phyloP scores from a whole-genome alignment of 2,329 filamentous ascomycete genomes.

The Didymella lethalis region DNA sequence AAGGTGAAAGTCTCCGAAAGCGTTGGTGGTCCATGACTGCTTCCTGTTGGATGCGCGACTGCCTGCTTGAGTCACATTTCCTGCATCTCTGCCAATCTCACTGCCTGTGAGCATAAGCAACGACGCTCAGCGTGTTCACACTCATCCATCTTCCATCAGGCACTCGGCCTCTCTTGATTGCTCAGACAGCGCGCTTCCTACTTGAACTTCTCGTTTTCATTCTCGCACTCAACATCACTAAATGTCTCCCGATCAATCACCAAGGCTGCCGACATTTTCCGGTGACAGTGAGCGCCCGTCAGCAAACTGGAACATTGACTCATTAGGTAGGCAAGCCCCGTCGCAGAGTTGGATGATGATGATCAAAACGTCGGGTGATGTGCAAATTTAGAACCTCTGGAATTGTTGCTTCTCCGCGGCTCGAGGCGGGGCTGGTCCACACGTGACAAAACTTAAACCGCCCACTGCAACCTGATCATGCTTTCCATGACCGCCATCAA shows the following conservation, averaged over 20 bases:
- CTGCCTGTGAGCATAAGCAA: constrained; percentile 3
- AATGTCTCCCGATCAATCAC: constrained; percentile 12
- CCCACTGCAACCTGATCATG: too few species aligned
- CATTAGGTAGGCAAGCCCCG: neutral
- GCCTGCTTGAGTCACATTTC: neutral
- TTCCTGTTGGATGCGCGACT: neutral
- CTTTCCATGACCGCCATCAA: too few species aligned
- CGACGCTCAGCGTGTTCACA: neutral
- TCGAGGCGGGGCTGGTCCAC: constrained; percentile 1
- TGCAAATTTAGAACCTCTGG: constrained; percentile 7
- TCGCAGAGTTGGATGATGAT: constrained; percentile 6
- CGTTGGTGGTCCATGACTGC: neutral
- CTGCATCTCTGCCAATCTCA: constrained; percentile 4
- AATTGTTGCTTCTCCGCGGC: constrained; percentile 11
- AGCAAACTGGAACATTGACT: neutral
- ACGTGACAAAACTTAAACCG: neutral
- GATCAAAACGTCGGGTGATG: constrained; percentile 15
- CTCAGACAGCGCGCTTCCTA: neutral
- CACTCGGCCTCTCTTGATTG: neutral
- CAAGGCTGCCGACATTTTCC: constrained; percentile 15
- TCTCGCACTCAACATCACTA: constrained; percentile 14
- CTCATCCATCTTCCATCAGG: neutral
- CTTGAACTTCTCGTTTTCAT: neutral
- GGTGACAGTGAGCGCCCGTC: neutral
- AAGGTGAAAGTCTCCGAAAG: constrained; percentile 17